These are phyloP conservation scores for Geotrichum candidum DNA, from an alignment of 1,139 yeast genomes.

Conservation along the genomic window DNA sequence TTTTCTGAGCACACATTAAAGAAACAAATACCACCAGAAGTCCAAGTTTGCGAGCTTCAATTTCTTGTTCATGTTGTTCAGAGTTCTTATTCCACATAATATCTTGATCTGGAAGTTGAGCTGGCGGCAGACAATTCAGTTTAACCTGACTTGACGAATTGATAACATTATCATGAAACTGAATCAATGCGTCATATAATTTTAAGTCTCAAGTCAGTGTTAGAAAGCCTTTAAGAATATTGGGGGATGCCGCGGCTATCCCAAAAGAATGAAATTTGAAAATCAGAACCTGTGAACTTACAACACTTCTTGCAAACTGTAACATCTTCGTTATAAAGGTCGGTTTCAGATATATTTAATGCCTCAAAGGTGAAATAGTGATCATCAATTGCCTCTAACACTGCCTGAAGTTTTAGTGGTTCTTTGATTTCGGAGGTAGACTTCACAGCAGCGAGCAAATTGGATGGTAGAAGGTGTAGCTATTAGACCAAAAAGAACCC, in stretches of 20 bases:
- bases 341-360: not conserved
- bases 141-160: not conserved
- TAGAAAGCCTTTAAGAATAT: not conserved
- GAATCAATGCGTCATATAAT: not conserved
- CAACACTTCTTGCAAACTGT: slow-evolving; percentile 1
- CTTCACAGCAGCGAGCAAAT: not conserved
- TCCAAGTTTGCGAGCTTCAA: slow-evolving; percentile 5
- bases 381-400: slow-evolving; percentile 13
- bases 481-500: not conserved
- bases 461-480: slow-evolving; percentile 1
- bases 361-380: slow-evolving; percentile 1
- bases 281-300: not conserved
- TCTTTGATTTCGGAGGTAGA: not conserved
- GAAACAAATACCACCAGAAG: slow-evolving; percentile 2
- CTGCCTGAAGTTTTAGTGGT: not conserved
- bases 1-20: slow-evolving; percentile 1
- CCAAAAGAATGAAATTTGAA: not conserved
- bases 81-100: not conserved
- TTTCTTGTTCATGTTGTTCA: not conserved
- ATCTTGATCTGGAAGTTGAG: not conserved
- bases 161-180: not conserved
- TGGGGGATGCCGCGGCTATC: not conserved
- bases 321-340: not conserved
- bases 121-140: not conserved
- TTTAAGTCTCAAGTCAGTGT: not conserved